Evolutionary conservation across 345 rosid genomes (phyloP).

Genomic region (Salix arbutifolia): DNA sequence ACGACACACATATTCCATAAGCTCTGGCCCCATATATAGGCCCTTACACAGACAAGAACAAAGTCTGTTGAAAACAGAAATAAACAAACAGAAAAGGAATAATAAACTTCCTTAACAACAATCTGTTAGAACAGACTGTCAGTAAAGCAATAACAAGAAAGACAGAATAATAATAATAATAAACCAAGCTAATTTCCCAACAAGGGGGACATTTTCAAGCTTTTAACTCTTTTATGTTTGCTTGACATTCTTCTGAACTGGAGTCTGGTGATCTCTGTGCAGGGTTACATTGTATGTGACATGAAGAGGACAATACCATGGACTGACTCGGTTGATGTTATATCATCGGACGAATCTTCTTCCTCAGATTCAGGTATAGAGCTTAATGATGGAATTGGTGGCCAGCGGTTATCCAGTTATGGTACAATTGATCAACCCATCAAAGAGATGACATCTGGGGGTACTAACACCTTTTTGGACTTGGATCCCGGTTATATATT

Average conservation of each 20-base stretch:
- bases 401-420: conserved; percentile 7
- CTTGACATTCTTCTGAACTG: background rate
- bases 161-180: too few relatives aligned
- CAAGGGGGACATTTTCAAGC: too few relatives aligned
- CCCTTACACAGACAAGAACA: too few relatives aligned
- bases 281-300: conserved; percentile 9
- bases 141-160: too few relatives aligned
- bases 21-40: too few relatives aligned
- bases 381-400: conserved; percentile 19
- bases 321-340: conserved; percentile 45
- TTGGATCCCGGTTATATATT: background rate
- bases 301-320: conserved; percentile 56
- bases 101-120: too few relatives aligned
- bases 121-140: too few relatives aligned
- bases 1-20: too few relatives aligned
- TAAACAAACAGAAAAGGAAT: too few relatives aligned
- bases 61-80: too few relatives aligned
- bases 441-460: conserved; percentile 37
- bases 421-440: conserved; percentile 17
- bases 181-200: too few relatives aligned
- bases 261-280: conserved; percentile 1
- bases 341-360: conserved; percentile 55
- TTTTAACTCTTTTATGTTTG: background rate
- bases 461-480: conserved; percentile 24
- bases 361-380: conserved; percentile 47